Evolutionary conservation across 176 grass and related monocot species (phyloP).

Genomic region (Pharus latifolius): DNA sequence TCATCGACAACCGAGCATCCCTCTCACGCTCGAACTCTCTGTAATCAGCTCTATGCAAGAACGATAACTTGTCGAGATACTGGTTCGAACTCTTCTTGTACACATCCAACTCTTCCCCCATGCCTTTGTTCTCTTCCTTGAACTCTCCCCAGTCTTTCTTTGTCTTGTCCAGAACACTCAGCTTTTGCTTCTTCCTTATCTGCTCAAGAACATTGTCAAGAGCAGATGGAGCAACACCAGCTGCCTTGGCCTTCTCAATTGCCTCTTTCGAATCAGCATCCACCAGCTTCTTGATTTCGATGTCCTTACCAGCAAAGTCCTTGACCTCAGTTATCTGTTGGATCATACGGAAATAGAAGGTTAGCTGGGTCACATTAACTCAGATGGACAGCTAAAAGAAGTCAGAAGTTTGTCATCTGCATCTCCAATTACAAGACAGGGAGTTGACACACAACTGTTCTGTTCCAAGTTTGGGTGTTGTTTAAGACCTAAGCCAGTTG

Average conservation of each 20-base stretch:
- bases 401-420: not conserved
- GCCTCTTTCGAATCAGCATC: constrained; percentile 88
- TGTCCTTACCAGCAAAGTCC: constrained; percentile 88
- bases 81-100: constrained; percentile 99
- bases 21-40: constrained; percentile 93
- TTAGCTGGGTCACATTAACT: not conserved
- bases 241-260: constrained; percentile 63
- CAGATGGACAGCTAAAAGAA: not conserved
- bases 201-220: constrained; percentile 68
- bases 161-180: constrained; percentile 94
- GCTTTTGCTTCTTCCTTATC: constrained; percentile 96
- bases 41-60: constrained; percentile 77
- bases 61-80: constrained; percentile 85
- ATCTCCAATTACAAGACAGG: not conserved
- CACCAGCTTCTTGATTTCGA: constrained; percentile 86
- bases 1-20: constrained; percentile 63
- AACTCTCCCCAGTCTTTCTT: constrained; percentile 99
- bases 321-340: constrained; percentile 78
- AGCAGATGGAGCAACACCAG: constrained; percentile 33
- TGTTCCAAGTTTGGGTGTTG: not conserved
- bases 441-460: not conserved
- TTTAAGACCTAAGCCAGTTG: not conserved
- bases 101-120: constrained; percentile 74
- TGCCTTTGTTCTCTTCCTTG: constrained; percentile 76
- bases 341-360: not conserved